Evolutionary conservation across 2,329 filamentous ascomycete genomes (phyloP), one percentile per base, ranked within the genome.

Genomic region (Aureobasidium sp.): DNA sequence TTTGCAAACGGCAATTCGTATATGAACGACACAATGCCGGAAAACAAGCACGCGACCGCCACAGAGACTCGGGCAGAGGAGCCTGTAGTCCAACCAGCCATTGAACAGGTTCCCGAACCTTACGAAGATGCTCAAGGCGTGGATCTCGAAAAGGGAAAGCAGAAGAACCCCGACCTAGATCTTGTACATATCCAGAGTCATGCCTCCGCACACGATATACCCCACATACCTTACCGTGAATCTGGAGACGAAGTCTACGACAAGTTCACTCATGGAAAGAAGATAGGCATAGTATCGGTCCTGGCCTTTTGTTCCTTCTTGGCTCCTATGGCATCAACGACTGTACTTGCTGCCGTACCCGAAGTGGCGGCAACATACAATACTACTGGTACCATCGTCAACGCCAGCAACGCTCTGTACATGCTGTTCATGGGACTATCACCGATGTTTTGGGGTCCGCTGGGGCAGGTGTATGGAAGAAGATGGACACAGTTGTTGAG

Each of bases 291-390:
- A 58, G 86, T 91, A 16, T 76, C 78, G 10, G 80, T 91, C 6
- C 75, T 92, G 58, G 86, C 88, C 0, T 89, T 87, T 69, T 91
- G 88, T 74, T 85, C 86, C 30, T 90, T 93, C 65, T 77, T 93
- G 48, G 86, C 89, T 1, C 90, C 90, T 0, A 83, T 90, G 29
- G 88, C 85, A 2, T 89, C 85, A 41, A 92, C 89, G 0, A 86
- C 86, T 1, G 84, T 92, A 9, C 74, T 93, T 13, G 81, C 88
- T 1, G 89, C 88, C 2, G 83, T 88, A 1, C 88, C 89, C 1
- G 89, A 93, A 71, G 85, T 93, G 5, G 87, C 88, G 1, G 58
- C 61, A 5, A 85, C 83, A 9, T 90, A 83, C 70, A 65, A 77
- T 42, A 90, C 86, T 0, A 87, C 83, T 0, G 86, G 86, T 5